These are phyloP conservation scores for Marchantia polymorpha DNA, from an alignment of 225 moss, liverwort and hornwort species.

Conservation along the genomic window DNA sequence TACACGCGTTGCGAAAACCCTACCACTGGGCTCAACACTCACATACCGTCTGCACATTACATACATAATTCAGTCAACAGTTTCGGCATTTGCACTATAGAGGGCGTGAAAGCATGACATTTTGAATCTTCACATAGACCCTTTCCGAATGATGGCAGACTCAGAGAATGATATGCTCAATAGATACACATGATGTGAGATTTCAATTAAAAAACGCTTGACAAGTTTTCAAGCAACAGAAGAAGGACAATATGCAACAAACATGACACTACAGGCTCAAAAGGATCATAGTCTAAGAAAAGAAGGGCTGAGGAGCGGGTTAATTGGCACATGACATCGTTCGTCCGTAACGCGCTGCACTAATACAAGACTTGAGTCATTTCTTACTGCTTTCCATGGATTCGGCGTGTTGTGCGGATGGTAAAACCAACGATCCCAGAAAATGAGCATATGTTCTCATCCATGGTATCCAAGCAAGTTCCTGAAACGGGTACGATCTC, in stretches of 20 bases:
- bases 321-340: background rate
- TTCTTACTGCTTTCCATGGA: conserved; percentile 30
- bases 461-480: conserved; percentile 29
- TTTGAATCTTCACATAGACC: background rate
- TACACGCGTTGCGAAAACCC: conserved; percentile 19
- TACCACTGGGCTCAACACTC: conserved; percentile 34
- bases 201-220: background rate
- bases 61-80: background rate
- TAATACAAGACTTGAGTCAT: background rate
- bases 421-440: conserved; percentile 32
- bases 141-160: background rate
- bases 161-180: background rate
- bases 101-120: background rate
- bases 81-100: background rate
- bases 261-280: background rate
- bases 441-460: conserved; percentile 27
- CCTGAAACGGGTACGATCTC: conserved; percentile 33
- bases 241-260: background rate
- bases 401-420: conserved; percentile 28
- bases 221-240: background rate
- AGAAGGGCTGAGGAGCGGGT: background rate
- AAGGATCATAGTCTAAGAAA: background rate
- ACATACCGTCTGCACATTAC: conserved; percentile 22
- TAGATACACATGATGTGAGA: background rate
- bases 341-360: background rate